Base-by-base conservation (phyloP, 2,329 filamentous ascomycete species). In the Akanthomyces uredinophilus region DNA sequence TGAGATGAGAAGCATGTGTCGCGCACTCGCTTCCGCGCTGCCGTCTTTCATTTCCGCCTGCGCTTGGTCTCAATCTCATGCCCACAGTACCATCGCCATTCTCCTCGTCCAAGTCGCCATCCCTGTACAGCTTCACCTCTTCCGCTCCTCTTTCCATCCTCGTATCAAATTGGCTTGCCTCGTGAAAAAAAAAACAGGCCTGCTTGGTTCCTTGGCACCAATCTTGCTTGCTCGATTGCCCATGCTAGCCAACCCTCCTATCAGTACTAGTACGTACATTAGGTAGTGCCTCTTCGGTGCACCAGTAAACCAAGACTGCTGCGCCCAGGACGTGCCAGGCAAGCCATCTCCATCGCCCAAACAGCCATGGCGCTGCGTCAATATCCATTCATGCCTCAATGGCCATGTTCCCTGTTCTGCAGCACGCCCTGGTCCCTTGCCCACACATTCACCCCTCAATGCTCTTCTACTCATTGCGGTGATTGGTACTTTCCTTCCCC, bases 291-390 rank as follows among this genome's bases (percentile, higher is more conserved):
- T 49, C 43, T 8, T 35, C 32, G 32, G 7, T 57, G n/a, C n/a
- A 41, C 24, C 18, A 14, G 22, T 20, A 24, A 10, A 37, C 57
- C 10, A 44, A 18, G 39, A 37, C 43, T 27, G n/a, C 32, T 2
- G 11, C 7, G 32, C 32, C 32, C 10, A 35, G 8, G 29, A 4
- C 29, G n/a, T n/a, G 5, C 24, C 53, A 46, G 46, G 54, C 22
- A 52, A 52, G 37, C 37, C 57, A 52, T 53, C 49, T 60, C 39
- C 47, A 52, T 60, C 14, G n/a, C 39, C 37, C 24, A 60, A 53
- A 60, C 49, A 52, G 57, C 57, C 57, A 60, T 50, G 27, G 57
- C 47, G 39, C 49, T 46, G 46, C 50, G 16, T 18, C 44, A 35
- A 27, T 27, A 39, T 24, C 41, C 37, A 50, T 29, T 8, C 35